Percentiles rank a stretch among this genome's conserved stretches.
Evolutionary conservation across 495 filamentous ascomycete species (phyloP).

Genomic region (Chlorociboria aeruginascens): DNA sequence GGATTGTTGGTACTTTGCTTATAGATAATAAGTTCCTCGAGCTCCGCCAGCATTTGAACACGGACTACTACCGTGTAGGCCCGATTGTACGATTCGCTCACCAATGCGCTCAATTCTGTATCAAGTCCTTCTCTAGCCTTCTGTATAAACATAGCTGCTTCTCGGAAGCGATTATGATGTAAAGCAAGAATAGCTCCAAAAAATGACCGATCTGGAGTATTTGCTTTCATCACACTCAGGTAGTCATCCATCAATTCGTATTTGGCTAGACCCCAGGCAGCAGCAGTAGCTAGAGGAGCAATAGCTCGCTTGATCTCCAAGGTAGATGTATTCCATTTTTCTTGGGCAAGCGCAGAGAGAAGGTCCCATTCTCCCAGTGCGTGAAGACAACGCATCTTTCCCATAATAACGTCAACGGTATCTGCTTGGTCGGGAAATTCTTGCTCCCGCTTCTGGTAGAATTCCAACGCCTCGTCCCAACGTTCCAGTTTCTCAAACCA

Average conservation of each 20-base stretch:
- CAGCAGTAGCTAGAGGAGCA: slow-evolving; percentile 84
- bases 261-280: slow-evolving; percentile 93
- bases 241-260: slow-evolving; percentile 98
- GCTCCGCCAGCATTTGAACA: slow-evolving; percentile 95
- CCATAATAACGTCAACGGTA: slow-evolving; percentile 87
- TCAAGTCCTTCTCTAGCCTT: slow-evolving; percentile 88
- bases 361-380: slow-evolving; percentile 96
- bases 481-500: slow-evolving; percentile 98
- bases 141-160: slow-evolving; percentile 73
- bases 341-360: slow-evolving; percentile 73
- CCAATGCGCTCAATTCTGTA: slow-evolving; percentile 83
- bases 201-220: slow-evolving; percentile 89
- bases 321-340: slow-evolving; percentile 82
- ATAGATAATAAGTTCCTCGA: slow-evolving; percentile 96
- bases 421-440: slow-evolving; percentile 54
- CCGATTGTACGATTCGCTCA: slow-evolving; percentile 92
- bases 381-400: slow-evolving; percentile 97
- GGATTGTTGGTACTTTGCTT: slow-evolving; percentile 72
- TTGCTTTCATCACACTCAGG: slow-evolving; percentile 81
- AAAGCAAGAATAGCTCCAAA: slow-evolving; percentile 91
- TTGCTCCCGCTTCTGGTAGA: slow-evolving; percentile 63
- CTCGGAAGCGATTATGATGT: slow-evolving; percentile 88
- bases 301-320: slow-evolving; percentile 77
- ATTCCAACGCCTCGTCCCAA: slow-evolving; percentile 94
- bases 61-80: slow-evolving; percentile 93